Evolutionary conservation across 2,329 filamentous ascomycete species (phyloP).

Genomic region (Macroventuria anomochaeta): DNA sequence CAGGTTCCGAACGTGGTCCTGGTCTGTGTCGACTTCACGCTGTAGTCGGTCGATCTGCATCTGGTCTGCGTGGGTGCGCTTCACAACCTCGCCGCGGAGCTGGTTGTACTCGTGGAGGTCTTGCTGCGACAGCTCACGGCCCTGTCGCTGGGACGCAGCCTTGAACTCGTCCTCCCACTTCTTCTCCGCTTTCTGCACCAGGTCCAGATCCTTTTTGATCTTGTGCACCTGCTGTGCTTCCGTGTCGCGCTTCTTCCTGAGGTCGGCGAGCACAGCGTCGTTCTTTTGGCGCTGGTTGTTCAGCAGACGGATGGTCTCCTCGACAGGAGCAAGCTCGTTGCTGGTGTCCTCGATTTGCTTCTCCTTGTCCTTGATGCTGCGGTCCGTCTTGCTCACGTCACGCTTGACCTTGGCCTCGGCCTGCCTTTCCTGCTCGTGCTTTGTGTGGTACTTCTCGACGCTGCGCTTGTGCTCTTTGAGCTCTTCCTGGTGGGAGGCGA

Average conservation of each 20-base stretch:
- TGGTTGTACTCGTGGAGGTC: slow-evolving; percentile 90
- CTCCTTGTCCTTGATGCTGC: slow-evolving; percentile 82
- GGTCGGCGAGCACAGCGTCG: slow-evolving; percentile 70
- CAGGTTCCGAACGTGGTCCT: slow-evolving; percentile 86
- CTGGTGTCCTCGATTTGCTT: slow-evolving; percentile 86
- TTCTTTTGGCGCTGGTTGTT: slow-evolving; percentile 72
- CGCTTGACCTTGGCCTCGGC: slow-evolving; percentile 80
- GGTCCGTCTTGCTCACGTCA: slow-evolving; percentile 82
- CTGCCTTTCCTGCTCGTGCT: slow-evolving; percentile 79
- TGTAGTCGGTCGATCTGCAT: slow-evolving; percentile 84
- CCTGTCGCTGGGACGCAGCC: slow-evolving; percentile 83
- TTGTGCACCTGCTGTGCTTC: slow-evolving; percentile 74
- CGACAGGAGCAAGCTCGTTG: slow-evolving; percentile 83
- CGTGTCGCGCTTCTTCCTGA: slow-evolving; percentile 77
- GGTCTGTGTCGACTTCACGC: slow-evolving; percentile 88
- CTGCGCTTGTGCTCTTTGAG: slow-evolving; percentile 90
- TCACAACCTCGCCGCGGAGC: slow-evolving; percentile 83
- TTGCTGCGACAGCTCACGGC: slow-evolving; percentile 80
- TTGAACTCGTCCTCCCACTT: slow-evolving; percentile 89
- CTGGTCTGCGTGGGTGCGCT: slow-evolving; percentile 80
- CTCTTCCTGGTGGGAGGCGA: slow-evolving; percentile 92
- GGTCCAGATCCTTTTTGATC: slow-evolving; percentile 78
- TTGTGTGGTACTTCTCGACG: slow-evolving; percentile 81
- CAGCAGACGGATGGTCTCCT: slow-evolving; percentile 85
- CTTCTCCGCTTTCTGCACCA: slow-evolving; percentile 87